Conservation (phyloP, 768 basidiomycete species). For the Psilocybe cyanescens region DNA sequence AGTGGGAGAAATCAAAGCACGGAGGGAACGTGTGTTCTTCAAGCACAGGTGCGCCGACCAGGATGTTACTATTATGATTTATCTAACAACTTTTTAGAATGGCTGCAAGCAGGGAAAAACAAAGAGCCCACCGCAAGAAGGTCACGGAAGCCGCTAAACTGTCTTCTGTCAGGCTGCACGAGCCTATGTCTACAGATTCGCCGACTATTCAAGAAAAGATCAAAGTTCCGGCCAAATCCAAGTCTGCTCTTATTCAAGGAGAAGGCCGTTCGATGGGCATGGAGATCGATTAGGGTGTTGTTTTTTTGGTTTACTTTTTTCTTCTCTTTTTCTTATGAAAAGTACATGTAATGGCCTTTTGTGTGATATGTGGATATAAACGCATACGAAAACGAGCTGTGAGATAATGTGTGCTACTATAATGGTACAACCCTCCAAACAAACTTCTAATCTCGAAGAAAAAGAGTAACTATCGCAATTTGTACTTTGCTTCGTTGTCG, state of each 20-base stretch:
- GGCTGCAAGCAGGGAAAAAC: slow-evolving; percentile 81
- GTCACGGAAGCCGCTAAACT: slow-evolving; percentile 57
- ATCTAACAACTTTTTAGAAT: slow-evolving; percentile 56
- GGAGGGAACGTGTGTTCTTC: slow-evolving; percentile 94
- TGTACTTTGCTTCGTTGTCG: slow-evolving; percentile 95
- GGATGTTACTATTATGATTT: not conserved
- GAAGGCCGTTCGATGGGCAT: slow-evolving; percentile 91
- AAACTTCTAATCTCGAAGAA: not conserved
- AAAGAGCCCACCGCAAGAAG: slow-evolving; percentile 74
- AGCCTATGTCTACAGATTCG: slow-evolving; percentile 56
- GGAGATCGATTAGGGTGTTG: slow-evolving; percentile 67
- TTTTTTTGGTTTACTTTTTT: slow-evolving; percentile 1
- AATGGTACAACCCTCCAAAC: not conserved
- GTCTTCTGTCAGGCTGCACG: slow-evolving; percentile 61
- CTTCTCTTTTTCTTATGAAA: slow-evolving; percentile 9
- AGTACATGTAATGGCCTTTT: slow-evolving; percentile 21
- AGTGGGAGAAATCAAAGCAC: slow-evolving; percentile 87
- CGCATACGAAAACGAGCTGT: slow-evolving; percentile 4
- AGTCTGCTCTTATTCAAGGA: slow-evolving; percentile 78
- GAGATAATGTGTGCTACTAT: slow-evolving; percentile 6
- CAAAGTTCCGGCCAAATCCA: slow-evolving; percentile 64
- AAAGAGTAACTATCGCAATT: slow-evolving; percentile 56
- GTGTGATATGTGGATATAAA: slow-evolving; percentile 21
- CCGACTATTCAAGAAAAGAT: slow-evolving; percentile 72
- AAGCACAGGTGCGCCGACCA: slow-evolving; percentile 73